Evolutionary conservation across 1,284 basidiomycete genomes (phyloP).

Genomic region (Marasmius fiardii): DNA sequence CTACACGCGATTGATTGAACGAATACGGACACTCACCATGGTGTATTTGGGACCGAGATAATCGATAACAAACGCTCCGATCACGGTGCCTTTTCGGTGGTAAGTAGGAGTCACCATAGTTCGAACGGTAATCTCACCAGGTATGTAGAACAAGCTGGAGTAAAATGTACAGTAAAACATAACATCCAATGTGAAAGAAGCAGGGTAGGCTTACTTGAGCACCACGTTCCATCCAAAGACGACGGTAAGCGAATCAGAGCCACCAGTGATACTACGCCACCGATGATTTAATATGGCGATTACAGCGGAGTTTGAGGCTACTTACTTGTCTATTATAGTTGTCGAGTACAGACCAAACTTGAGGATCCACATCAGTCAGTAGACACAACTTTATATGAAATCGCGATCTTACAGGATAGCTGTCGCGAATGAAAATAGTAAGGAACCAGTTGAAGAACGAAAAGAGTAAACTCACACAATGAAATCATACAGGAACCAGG

Average conservation of each 20-base stretch:
- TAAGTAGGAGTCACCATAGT: neutral
- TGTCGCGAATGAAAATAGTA: slow-evolving; percentile 23
- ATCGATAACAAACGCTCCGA: slow-evolving; percentile 79
- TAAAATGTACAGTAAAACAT: neutral
- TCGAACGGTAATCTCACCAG: slow-evolving; percentile 27
- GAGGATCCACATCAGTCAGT: slow-evolving; percentile 2
- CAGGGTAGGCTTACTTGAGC: slow-evolving; percentile 55
- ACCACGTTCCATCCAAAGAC: slow-evolving; percentile 78
- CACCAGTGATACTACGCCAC: slow-evolving; percentile 55
- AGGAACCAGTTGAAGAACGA: slow-evolving; percentile 3
- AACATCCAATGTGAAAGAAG: neutral
- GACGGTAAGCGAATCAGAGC: slow-evolving; percentile 43
- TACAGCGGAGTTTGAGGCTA: slow-evolving; percentile 8
- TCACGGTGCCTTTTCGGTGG: slow-evolving; percentile 50
- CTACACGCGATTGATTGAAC: neutral
- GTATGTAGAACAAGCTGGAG: slow-evolving; percentile 72
- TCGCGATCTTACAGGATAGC: slow-evolving; percentile 50
- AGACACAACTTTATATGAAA: neutral
- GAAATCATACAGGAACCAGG: slow-evolving; percentile 87
- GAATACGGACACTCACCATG: slow-evolving; percentile 45
- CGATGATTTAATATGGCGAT: neutral
- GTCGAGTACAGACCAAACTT: slow-evolving; percentile 85
- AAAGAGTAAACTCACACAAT: slow-evolving; percentile 51
- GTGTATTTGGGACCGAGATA: slow-evolving; percentile 72
- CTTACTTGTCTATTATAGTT: slow-evolving; percentile 68